Conservation (phyloP, 1,284 basidiomycete genomes). For the Laetiporus sulphureus region DNA sequence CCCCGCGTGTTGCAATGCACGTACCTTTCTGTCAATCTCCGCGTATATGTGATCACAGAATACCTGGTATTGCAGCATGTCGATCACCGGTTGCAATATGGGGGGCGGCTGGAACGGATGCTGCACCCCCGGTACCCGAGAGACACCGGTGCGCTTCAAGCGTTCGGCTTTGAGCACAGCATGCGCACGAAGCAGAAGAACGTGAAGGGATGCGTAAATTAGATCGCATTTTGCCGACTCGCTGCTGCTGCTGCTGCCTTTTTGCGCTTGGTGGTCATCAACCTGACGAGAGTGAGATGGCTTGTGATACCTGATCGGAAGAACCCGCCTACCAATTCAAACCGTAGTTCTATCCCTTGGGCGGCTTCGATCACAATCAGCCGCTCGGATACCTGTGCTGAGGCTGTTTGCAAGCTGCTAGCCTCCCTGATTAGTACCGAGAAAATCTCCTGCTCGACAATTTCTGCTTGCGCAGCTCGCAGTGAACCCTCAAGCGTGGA, state of each 20-base stretch:
- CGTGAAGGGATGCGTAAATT: slow-evolving; percentile 57
- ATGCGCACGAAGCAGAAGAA: slow-evolving; percentile 63
- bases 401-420: slow-evolving; percentile 61
- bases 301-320: background rate
- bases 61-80: slow-evolving; percentile 67
- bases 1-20: slow-evolving; percentile 44
- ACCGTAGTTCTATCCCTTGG: slow-evolving; percentile 57
- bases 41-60: slow-evolving; percentile 57
- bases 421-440: slow-evolving; percentile 64
- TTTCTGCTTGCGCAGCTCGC: slow-evolving; percentile 55
- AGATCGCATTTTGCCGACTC: slow-evolving; percentile 51
- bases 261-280: slow-evolving; percentile 12
- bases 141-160: slow-evolving; percentile 31
- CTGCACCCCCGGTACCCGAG: slow-evolving; percentile 12
- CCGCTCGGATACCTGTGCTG: slow-evolving; percentile 68
- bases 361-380: slow-evolving; percentile 68
- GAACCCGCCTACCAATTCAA: slow-evolving; percentile 49
- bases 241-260: background rate
- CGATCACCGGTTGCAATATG: slow-evolving; percentile 60
- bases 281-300: slow-evolving; percentile 14
- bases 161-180: slow-evolving; percentile 42
- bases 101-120: slow-evolving; percentile 28
- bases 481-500: slow-evolving; percentile 44
- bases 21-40: slow-evolving; percentile 47
- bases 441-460: slow-evolving; percentile 76